These are phyloP conservation scores for Aspergillus campestris DNA, from an alignment of 495 filamentous ascomycete genomes.

Conservation along the genomic window DNA sequence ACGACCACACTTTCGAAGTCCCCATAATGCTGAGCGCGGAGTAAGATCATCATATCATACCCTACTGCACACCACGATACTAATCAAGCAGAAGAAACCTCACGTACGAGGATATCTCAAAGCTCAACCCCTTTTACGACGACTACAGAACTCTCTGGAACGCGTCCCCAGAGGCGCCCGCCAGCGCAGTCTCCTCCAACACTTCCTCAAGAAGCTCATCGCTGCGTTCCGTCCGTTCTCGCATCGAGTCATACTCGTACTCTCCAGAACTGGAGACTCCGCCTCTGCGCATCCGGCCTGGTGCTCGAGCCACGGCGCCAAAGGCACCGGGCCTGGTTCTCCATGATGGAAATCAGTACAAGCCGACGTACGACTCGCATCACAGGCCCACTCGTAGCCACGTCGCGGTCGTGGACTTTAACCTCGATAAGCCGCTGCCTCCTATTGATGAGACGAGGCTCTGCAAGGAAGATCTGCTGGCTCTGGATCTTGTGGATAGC, in stretches of 20 bases:
- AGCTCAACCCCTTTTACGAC: constrained; percentile 26
- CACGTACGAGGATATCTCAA: constrained; percentile 21
- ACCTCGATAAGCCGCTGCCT: not conserved
- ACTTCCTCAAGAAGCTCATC: constrained; percentile 5
- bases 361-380: constrained; percentile 4
- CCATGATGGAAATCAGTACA: constrained; percentile 4
- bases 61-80: not conserved
- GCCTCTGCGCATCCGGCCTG: not conserved
- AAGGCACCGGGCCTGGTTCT: constrained; percentile 1
- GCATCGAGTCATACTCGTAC: not conserved
- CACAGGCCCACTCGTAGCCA: constrained; percentile 1
- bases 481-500: constrained; percentile 1
- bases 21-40: constrained; percentile 11
- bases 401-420: constrained; percentile 7
- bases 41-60: constrained; percentile 1
- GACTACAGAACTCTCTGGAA: constrained; percentile 17
- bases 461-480: not conserved
- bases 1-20: not conserved
- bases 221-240: constrained; percentile 1
- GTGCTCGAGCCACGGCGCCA: not conserved
- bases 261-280: constrained; percentile 1
- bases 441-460: not conserved
- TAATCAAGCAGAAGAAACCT: constrained; percentile 12
- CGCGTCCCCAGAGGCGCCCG: not conserved
- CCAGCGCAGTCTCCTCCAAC: constrained; percentile 1